These are phyloP conservation scores for Sporothrix brunneoviolacea DNA, from an alignment of 2,329 filamentous ascomycete species.

Conservation along the genomic window DNA sequence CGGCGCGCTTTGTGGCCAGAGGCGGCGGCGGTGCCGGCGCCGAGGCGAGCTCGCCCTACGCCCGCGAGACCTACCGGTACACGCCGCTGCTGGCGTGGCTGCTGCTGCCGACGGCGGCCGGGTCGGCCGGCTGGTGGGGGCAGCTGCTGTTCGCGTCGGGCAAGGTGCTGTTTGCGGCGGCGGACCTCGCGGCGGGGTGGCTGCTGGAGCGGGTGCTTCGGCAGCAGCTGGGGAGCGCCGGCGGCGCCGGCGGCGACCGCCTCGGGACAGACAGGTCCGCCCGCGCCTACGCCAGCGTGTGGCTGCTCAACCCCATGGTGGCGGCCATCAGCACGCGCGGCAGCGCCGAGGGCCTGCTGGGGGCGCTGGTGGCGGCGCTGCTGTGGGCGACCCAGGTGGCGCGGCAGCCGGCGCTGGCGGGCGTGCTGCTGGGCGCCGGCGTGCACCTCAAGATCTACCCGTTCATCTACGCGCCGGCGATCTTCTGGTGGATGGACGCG, in stretches of 20 bases:
- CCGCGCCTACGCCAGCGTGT: constrained; percentile 74
- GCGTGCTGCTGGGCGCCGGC: constrained; percentile 67
- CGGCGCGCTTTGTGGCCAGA: constrained; percentile 66
- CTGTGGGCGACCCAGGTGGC: constrained; percentile 69
- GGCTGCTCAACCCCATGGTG: constrained; percentile 97
- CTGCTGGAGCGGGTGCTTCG: constrained; percentile 49
- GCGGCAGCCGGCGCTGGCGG: constrained; percentile 58
- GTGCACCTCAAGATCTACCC: constrained; percentile 99
- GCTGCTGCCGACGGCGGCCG: constrained; percentile 69
- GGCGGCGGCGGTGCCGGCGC: constrained; percentile 25
- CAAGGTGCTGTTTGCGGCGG: constrained; percentile 76
- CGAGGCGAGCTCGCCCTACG: constrained; percentile 63
- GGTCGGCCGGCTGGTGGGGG: constrained; percentile 20
- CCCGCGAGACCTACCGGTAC: constrained; percentile 91
- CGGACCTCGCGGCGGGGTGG: constrained; percentile 80
- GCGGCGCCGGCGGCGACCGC: background rate
- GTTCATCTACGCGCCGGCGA: constrained; percentile 83
- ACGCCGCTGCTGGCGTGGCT: constrained; percentile 91
- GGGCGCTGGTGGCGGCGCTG: constrained; percentile 73
- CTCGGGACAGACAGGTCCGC: constrained; percentile 37
- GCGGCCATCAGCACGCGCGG: constrained; percentile 93
- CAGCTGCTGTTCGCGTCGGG: constrained; percentile 69
- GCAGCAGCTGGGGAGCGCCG: background rate
- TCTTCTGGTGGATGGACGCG: constrained; percentile 72
- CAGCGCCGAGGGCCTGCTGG: constrained; percentile 85